Conservation (phyloP, 805 yeast genomes). For the Teunomyces barrocoloradensis region DNA sequence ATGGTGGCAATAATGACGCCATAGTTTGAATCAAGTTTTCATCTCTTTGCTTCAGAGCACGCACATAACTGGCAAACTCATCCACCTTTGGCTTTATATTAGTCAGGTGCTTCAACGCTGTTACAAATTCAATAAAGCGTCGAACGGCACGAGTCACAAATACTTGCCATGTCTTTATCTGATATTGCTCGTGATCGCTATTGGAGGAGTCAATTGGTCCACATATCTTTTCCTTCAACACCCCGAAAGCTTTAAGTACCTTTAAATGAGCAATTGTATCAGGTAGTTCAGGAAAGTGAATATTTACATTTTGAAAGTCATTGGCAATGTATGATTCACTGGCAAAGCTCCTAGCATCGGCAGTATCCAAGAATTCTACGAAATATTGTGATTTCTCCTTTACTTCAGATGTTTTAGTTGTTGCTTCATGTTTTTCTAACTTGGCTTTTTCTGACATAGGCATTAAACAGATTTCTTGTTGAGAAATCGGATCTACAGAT, state of each 20-base stretch:
- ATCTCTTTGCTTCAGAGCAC: neutral
- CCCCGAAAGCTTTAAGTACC: constrained; percentile 19
- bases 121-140: constrained; percentile 19
- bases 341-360: neutral
- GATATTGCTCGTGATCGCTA: neutral
- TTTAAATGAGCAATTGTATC: constrained; percentile 23
- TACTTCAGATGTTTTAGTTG: neutral
- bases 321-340: neutral
- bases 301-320: neutral
- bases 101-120: constrained; percentile 10
- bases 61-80: neutral
- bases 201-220: neutral
- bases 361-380: neutral
- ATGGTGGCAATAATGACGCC: constrained; percentile 15
- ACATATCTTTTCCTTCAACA: constrained; percentile 14
- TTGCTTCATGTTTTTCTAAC: neutral
- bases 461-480: neutral
- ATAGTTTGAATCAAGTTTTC: neutral
- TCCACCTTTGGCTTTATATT: neutral
- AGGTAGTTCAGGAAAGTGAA: constrained; percentile 8
- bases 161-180: constrained; percentile 19
- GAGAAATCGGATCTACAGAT: neutral
- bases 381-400: neutral
- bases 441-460: neutral
- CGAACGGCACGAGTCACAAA: constrained; percentile 22